These are phyloP conservation scores for Zygoascus flipseniorum DNA, from an alignment of 805 yeast genomes.

Conservation along the genomic window DNA sequence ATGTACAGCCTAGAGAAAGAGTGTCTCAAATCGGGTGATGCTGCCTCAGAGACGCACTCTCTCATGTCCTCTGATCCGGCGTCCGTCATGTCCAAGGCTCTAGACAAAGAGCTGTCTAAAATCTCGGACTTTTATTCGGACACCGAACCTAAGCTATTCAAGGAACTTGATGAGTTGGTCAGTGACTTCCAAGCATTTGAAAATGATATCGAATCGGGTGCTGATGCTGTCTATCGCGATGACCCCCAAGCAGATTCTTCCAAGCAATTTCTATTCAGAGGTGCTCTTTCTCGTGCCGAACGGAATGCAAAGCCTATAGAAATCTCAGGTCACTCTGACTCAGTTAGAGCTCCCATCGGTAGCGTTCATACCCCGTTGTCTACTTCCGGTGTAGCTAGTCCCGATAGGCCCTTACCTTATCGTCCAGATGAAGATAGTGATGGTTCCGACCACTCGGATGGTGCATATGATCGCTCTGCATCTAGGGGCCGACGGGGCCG, in stretches of 20 bases:
- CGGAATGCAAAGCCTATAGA: not conserved
- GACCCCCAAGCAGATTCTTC: conserved; percentile 4
- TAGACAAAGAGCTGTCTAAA: conserved; percentile 69
- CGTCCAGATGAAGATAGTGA: conserved; percentile 2
- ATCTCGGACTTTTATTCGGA: conserved; percentile 64
- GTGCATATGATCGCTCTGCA: conserved; percentile 2
- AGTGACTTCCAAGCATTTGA: conserved; percentile 61
- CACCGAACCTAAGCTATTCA: conserved; percentile 53
- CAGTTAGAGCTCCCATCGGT: not conserved
- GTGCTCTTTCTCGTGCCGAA: not conserved
- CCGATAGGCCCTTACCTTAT: not conserved
- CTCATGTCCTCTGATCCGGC: conserved; percentile 41
- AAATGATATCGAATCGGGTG: conserved; percentile 21
- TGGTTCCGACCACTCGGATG: conserved; percentile 1
- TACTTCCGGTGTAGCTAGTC: not conserved
- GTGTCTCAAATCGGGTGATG: conserved; percentile 23
- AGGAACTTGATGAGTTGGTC: conserved; percentile 46
- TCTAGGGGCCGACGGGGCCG: conserved; percentile 16
- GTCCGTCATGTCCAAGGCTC: conserved; percentile 54
- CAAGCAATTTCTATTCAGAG: not conserved
- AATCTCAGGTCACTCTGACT: not conserved
- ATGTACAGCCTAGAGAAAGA: conserved; percentile 79
- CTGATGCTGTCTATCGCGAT: not conserved
- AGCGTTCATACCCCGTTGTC: not conserved
- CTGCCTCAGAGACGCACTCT: conserved; percentile 22